Conservation (phyloP, 2,329 filamentous ascomycete genomes). For the Neonectria faginata region DNA sequence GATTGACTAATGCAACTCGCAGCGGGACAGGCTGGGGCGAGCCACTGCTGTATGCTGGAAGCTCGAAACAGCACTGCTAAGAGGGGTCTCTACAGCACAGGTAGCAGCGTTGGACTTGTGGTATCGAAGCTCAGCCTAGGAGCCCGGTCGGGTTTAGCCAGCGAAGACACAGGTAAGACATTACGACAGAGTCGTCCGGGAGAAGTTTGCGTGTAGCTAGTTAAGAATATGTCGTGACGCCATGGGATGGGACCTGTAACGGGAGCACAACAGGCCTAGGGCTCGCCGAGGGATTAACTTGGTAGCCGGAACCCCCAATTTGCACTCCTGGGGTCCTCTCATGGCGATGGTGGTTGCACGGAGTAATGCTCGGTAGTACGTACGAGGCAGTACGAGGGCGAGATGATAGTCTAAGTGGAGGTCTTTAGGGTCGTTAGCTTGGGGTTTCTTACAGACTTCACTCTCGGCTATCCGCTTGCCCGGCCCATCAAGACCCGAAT, state of each 20-base stretch:
- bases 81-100: too few relatives aligned
- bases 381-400: too few relatives aligned
- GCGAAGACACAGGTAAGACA: background rate
- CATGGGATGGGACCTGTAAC: background rate
- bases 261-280: background rate
- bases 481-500: background rate
- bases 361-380: background rate
- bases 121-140: background rate
- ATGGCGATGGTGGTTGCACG: background rate
- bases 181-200: background rate
- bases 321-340: background rate
- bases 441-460: too few relatives aligned
- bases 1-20: constrained; percentile 12
- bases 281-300: background rate
- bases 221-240: background rate
- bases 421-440: too few relatives aligned
- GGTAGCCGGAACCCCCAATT: background rate
- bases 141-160: background rate
- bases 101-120: background rate
- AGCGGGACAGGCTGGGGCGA: constrained; percentile 22
- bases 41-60: constrained; percentile 19
- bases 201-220: background rate
- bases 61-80: constrained; percentile 13
- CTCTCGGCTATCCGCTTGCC: background rate
- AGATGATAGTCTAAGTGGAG: too few relatives aligned